These are phyloP conservation scores for Penicillium macrosclerotiorum DNA, from an alignment of 495 filamentous ascomycete genomes.

Conservation along the genomic window DNA sequence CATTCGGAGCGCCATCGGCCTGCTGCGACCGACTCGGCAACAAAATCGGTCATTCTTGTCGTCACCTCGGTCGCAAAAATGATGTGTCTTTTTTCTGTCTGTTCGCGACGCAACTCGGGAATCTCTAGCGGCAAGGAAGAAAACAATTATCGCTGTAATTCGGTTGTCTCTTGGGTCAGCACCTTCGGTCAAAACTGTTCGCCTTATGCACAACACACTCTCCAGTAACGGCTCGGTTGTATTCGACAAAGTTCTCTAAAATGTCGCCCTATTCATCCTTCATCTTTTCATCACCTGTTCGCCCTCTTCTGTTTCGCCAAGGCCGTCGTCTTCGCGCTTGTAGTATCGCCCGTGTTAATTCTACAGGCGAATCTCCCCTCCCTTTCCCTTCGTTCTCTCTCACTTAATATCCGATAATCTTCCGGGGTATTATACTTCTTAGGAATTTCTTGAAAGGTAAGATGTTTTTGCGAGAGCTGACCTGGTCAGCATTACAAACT, in stretches of 20 bases:
- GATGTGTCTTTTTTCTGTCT: constrained; percentile 43
- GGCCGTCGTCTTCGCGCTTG: constrained; percentile 38
- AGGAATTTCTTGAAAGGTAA: constrained; percentile 7
- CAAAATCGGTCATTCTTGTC: constrained; percentile 30
- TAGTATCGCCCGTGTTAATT: constrained; percentile 30
- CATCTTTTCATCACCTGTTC: constrained; percentile 25
- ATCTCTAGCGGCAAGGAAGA: constrained; percentile 45
- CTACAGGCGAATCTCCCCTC: constrained; percentile 15
- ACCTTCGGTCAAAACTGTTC: constrained; percentile 41
- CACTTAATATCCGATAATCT: constrained; percentile 10
- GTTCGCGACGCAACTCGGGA: constrained; percentile 43
- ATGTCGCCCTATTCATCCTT: constrained; percentile 23
- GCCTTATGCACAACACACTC: constrained; percentile 40
- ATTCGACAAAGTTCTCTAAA: constrained; percentile 36
- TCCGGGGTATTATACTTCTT: neutral
- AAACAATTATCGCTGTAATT: constrained; percentile 52
- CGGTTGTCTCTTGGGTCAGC: constrained; percentile 50
- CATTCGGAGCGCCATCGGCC: constrained; percentile 33
- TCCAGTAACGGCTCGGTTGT: constrained; percentile 52
- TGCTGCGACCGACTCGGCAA: constrained; percentile 34
- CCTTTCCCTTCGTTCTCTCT: too few species aligned
- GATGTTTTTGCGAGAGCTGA: constrained; percentile 7
- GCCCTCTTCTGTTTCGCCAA: constrained; percentile 27
- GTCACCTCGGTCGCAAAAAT: constrained; percentile 39
- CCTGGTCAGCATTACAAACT: neutral